Evolutionary conservation across 306 rosid species (phyloP).

Genomic region (Ormosia semicastrata): DNA sequence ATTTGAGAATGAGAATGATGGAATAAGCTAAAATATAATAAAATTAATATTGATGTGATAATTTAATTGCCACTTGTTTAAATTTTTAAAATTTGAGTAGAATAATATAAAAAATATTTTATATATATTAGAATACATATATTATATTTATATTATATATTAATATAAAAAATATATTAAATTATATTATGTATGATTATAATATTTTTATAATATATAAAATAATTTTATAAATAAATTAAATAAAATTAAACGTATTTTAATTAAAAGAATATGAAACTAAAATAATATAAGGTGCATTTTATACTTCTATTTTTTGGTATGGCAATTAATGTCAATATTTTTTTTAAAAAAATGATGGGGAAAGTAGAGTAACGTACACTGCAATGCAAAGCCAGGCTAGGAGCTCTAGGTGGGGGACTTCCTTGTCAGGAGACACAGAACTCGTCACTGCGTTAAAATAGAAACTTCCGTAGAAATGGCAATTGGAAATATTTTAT

Average conservation of each 20-base stretch:
- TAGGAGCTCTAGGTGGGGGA: constrained; percentile 6
- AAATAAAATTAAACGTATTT: too few species aligned
- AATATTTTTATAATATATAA: too few species aligned
- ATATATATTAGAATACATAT: too few species aligned
- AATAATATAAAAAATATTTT: not conserved
- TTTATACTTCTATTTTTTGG: not conserved
- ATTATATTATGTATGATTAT: too few species aligned
- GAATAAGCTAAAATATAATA: not conserved
- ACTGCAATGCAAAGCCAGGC: constrained; percentile 5
- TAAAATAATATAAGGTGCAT: too few species aligned
- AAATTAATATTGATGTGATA: not conserved
- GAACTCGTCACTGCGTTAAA: not conserved
- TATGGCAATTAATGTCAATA: too few species aligned
- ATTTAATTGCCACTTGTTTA: not conserved
- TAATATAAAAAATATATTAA: too few species aligned
- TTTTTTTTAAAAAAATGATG: not conserved
- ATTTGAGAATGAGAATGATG: not conserved
- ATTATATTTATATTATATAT: too few species aligned
- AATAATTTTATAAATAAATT: too few species aligned
- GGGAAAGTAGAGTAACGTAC: not conserved
- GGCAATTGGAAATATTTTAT: not conserved
- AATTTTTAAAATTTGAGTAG: not conserved
- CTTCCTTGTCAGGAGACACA: constrained; percentile 26
- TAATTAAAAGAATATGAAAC: too few species aligned
- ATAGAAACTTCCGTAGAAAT: constrained; percentile 13